These are phyloP conservation scores for Dictyostelium capitatum DNA, from an alignment of 78 protist species.

Conservation along the genomic window DNA sequence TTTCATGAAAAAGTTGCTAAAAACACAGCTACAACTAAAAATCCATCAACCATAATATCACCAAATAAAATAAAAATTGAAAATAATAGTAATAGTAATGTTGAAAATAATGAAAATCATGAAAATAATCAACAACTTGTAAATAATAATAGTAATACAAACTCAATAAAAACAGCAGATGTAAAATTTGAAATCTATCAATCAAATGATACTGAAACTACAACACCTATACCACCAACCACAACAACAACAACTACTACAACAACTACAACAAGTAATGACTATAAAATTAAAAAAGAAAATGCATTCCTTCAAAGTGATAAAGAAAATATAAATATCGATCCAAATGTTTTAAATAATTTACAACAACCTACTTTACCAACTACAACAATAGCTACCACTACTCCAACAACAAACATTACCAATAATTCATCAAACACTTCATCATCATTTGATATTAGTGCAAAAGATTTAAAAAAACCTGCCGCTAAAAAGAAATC, in stretches of 20 bases:
- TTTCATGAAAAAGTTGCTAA: not conserved
- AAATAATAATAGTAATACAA: not conserved
- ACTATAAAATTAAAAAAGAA: not conserved
- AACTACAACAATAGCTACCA: not conserved
- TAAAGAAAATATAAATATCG: not conserved
- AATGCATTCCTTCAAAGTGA: not conserved
- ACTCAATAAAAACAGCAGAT: too few species aligned
- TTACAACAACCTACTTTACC: not conserved
- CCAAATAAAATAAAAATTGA: not conserved
- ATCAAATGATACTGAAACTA: not conserved
- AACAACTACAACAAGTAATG: not conserved
- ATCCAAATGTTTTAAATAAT: not conserved
- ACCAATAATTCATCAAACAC: not conserved
- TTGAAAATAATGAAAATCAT: not conserved
- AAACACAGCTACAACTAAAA: not conserved
- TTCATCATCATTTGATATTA: too few species aligned
- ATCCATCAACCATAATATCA: not conserved
- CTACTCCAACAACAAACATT: not conserved
- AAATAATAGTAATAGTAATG: slow-evolving; percentile 1
- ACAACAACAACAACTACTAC: not conserved
- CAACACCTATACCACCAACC: too few species aligned
- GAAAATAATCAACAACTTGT: not conserved
- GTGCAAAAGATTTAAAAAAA: not conserved
- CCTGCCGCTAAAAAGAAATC: slow-evolving; percentile 3
- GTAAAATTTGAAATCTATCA: not conserved